Conservation (phyloP, 164 flowering plant species). For the Magnolia officinalis region DNA sequence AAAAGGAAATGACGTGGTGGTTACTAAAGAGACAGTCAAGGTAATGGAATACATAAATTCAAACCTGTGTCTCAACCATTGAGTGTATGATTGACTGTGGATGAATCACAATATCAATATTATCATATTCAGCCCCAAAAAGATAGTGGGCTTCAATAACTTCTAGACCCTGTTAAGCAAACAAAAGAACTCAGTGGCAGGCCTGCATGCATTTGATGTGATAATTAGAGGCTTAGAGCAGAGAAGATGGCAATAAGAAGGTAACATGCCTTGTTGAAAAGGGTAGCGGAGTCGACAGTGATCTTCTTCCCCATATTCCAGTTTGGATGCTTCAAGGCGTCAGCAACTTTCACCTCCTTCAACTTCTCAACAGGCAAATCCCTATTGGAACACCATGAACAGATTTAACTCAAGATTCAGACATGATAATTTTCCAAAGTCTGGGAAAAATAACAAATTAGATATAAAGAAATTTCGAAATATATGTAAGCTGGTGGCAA, state of each 20-base stretch:
- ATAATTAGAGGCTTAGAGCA: not conserved
- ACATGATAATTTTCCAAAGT: no score
- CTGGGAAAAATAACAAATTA: no score
- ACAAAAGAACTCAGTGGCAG: slow-evolving; percentile 10
- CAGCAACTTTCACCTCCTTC: slow-evolving; percentile 91
- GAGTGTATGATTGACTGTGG: slow-evolving; percentile 98
- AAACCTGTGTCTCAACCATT: slow-evolving; percentile 96
- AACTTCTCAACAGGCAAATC: slow-evolving; percentile 95
- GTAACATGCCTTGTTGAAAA: slow-evolving; percentile 76
- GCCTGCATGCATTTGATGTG: not conserved
- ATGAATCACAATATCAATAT: slow-evolving; percentile 91
- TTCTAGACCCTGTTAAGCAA: slow-evolving; percentile 74
- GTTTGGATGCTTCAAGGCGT: slow-evolving; percentile 98
- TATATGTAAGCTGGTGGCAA: no score
- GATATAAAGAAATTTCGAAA: no score
- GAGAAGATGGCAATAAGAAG: slow-evolving; percentile 2
- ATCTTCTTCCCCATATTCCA: slow-evolving; percentile 98
- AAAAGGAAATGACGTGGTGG: not conserved
- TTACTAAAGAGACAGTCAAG: not conserved
- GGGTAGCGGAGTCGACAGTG: slow-evolving; percentile 98
- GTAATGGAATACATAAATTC: not conserved
- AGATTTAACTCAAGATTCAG: slow-evolving; percentile 6
- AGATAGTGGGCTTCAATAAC: slow-evolving; percentile 98
- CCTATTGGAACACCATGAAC: slow-evolving; percentile 36
- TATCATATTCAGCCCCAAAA: slow-evolving; percentile 89